Evolutionary conservation across 2,329 filamentous ascomycete species (phyloP).

Genomic region (Paraphaeosphaeria sporulosa): DNA sequence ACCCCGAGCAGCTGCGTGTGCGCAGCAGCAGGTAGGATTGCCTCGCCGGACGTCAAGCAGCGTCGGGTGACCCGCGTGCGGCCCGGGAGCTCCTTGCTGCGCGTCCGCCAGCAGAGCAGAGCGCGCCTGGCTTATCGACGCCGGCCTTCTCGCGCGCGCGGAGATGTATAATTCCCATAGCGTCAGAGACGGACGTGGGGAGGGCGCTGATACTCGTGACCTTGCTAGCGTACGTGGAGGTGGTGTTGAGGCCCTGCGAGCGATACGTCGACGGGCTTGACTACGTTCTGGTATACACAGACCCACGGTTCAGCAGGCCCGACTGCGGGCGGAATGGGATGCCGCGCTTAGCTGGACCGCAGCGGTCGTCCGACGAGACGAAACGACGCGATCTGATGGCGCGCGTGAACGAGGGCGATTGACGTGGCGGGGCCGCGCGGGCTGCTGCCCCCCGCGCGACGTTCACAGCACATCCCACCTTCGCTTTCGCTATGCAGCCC

Average conservation of each 20-base stretch:
- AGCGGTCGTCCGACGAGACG: not conserved
- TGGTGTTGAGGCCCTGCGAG: not conserved
- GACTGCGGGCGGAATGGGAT: not conserved
- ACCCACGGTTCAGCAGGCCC: not conserved
- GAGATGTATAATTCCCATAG: not conserved
- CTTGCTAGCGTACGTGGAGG: not conserved
- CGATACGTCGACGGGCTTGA: too few relatives aligned
- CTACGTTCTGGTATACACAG: not conserved
- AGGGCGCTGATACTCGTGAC: not conserved
- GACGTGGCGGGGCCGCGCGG: not conserved
- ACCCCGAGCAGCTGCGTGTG: not conserved
- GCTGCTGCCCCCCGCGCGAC: not conserved
- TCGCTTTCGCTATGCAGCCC: not conserved
- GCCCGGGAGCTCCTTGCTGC: not conserved
- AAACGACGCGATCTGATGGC: not conserved
- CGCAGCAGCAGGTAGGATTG: not conserved
- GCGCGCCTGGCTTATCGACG: not conserved
- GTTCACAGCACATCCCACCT: not conserved
- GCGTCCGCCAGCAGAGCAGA: not conserved
- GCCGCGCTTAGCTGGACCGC: not conserved
- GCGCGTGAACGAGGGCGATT: not conserved
- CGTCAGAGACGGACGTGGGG: not conserved
- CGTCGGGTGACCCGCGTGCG: not conserved
- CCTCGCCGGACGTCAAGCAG: too few relatives aligned
- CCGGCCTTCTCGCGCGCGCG: too few relatives aligned